Percentiles rank a stretch among this genome's conserved stretches.
phyloP scores from a whole-genome alignment of 805 yeast genomes.

The Ogataea glucozyma region DNA sequence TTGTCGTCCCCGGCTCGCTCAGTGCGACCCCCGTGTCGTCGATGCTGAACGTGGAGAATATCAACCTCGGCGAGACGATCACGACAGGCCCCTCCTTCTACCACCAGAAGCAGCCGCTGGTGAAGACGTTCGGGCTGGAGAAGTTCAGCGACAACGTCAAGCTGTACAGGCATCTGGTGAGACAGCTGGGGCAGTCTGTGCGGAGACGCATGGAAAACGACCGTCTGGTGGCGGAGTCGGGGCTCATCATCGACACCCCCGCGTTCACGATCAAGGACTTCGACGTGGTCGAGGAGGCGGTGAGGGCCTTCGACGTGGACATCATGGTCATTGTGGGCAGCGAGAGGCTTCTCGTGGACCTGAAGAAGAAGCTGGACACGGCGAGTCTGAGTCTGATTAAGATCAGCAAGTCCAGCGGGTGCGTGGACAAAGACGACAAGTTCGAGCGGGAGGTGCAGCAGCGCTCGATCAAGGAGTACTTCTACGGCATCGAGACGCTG shows the following conservation, averaged over 20 bases:
- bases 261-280: conserved; percentile 53
- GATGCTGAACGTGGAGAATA: conserved; percentile 68
- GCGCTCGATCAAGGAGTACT: conserved; percentile 78
- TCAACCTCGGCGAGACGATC: conserved; percentile 73
- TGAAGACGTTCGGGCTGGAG: conserved; percentile 75
- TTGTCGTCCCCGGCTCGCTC: conserved; percentile 73
- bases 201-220: conserved; percentile 54
- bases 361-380: conserved; percentile 49
- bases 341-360: conserved; percentile 66
- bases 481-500: conserved; percentile 71
- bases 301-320: conserved; percentile 59
- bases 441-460: conserved; percentile 74
- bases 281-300: conserved; percentile 53
- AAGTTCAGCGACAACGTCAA: conserved; percentile 55
- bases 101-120: conserved; percentile 89
- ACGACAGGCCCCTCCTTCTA: conserved; percentile 74
- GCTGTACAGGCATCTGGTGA: conserved; percentile 50
- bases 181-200: conserved; percentile 42
- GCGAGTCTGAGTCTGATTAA: conserved; percentile 52
- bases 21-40: conserved; percentile 85
- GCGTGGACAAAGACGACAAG: conserved; percentile 69
- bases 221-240: conserved; percentile 44
- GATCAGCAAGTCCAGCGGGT: conserved; percentile 73
- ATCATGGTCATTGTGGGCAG: conserved; percentile 71
- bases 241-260: conserved; percentile 76